Percentiles rank a stretch among this genome's conserved stretches.
These are phyloP conservation scores for Citrus trifoliata DNA, from an alignment of 345 rosid genomes.

Conservation along the genomic window DNA sequence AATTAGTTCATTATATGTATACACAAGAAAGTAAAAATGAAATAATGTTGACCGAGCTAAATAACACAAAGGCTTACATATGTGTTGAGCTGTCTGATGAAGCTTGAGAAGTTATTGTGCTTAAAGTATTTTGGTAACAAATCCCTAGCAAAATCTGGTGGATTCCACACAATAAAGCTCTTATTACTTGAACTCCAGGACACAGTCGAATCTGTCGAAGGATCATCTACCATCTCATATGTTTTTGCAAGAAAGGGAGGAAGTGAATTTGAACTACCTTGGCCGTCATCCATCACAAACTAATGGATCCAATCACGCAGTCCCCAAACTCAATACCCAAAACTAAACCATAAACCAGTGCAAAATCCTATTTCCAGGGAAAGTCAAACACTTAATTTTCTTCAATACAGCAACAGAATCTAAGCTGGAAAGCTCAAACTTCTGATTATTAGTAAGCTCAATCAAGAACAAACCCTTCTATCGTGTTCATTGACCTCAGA, in stretches of 20 bases:
- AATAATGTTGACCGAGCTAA: background rate
- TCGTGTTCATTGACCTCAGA: background rate
- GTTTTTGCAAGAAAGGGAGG: constrained; percentile 89
- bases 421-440: background rate
- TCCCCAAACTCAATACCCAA: constrained; percentile 3
- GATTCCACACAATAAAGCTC: constrained; percentile 83
- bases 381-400: background rate
- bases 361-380: constrained; percentile 1
- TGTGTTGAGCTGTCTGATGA: constrained; percentile 95
- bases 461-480: constrained; percentile 2
- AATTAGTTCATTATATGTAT: background rate
- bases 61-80: constrained; percentile 49
- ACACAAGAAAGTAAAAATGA: background rate
- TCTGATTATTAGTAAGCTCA: background rate
- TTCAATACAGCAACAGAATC: background rate
- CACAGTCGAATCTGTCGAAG: constrained; percentile 62
- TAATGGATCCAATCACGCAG: constrained; percentile 11
- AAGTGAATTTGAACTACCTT: constrained; percentile 59
- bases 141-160: constrained; percentile 62
- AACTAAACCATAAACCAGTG: background rate
- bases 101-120: constrained; percentile 92
- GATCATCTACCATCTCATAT: constrained; percentile 91
- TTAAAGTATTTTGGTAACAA: constrained; percentile 88
- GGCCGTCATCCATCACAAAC: constrained; percentile 65
- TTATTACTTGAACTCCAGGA: constrained; percentile 69